A percentile compares a stretch with the other conserved stretches of the same genome.
phyloP scores from a whole-genome alignment of 371 early-diverging fungal species.

The Mortierella sp. region DNA sequence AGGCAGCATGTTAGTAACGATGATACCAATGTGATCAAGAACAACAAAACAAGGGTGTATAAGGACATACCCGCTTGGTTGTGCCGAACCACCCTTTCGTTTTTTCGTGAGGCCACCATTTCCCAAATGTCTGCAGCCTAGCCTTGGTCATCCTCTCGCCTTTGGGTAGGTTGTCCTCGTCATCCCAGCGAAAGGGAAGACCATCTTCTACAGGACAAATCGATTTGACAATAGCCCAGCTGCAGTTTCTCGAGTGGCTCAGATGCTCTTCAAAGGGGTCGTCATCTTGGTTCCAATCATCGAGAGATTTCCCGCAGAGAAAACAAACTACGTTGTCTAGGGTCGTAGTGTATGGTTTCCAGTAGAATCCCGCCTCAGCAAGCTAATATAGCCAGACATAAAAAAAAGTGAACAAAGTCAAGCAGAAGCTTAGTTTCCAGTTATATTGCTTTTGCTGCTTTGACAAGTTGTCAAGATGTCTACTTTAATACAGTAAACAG shows the following conservation, averaged over 20 bases:
- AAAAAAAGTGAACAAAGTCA: not conserved
- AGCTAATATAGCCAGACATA: constrained; percentile 22
- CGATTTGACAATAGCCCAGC: constrained; percentile 50
- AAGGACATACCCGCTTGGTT: constrained; percentile 36
- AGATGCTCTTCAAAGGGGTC: constrained; percentile 54
- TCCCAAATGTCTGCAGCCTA: constrained; percentile 54
- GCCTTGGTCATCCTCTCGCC: constrained; percentile 56
- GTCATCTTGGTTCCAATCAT: constrained; percentile 44
- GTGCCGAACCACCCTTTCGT: constrained; percentile 55
- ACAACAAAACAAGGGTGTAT: not conserved
- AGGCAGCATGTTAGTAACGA: not conserved
- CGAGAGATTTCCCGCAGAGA: constrained; percentile 55
- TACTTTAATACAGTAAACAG: not conserved
- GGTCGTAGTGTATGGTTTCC: constrained; percentile 25
- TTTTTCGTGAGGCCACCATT: constrained; percentile 61
- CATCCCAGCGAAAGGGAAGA: constrained; percentile 49
- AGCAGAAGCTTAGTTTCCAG: not conserved
- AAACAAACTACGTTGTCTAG: constrained; percentile 58
- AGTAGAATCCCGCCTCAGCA: constrained; percentile 58
- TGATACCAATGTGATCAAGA: not conserved
- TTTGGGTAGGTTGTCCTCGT: constrained; percentile 46
- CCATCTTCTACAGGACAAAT: constrained; percentile 27
- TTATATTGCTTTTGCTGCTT: not conserved
- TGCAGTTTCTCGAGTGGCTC: constrained; percentile 37
- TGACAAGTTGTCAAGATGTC: no score